Conservation (phyloP, 331 rosid genomes). For the Quercus phellos region DNA sequence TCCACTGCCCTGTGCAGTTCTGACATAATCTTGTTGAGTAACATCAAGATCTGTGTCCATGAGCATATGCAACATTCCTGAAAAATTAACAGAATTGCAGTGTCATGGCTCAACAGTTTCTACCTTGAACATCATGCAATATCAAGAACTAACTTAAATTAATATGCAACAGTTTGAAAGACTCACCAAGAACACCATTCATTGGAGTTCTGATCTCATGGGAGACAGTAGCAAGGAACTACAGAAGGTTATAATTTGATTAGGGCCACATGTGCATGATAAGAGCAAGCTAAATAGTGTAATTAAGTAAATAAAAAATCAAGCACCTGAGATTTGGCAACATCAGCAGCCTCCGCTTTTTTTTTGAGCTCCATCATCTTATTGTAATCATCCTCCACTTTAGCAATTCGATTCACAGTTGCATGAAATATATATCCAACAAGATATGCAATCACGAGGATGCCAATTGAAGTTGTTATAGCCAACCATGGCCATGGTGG, state of each 20-base stretch:
- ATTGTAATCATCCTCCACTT: slow-evolving; percentile 73
- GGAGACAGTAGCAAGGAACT: slow-evolving; percentile 96
- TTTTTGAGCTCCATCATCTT: slow-evolving; percentile 72
- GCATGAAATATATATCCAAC: slow-evolving; percentile 69
- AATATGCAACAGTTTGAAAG: not conserved
- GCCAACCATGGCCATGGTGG: slow-evolving; percentile 87
- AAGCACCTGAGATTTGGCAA: slow-evolving; percentile 86
- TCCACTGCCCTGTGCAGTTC: slow-evolving; percentile 87
- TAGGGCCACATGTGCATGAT: slow-evolving; percentile 11
- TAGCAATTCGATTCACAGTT: slow-evolving; percentile 71
- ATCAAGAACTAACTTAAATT: not conserved
- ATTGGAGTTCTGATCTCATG: slow-evolving; percentile 95
- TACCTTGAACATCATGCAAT: not conserved
- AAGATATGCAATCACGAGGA: slow-evolving; percentile 69
- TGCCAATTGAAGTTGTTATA: slow-evolving; percentile 57
- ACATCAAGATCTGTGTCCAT: slow-evolving; percentile 90
- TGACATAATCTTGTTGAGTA: slow-evolving; percentile 82
- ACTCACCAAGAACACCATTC: slow-evolving; percentile 94
- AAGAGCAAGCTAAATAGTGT: slow-evolving; percentile 11
- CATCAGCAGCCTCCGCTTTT: slow-evolving; percentile 88
- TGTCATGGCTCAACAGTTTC: slow-evolving; percentile 15
- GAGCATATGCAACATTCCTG: slow-evolving; percentile 96
- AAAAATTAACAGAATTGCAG: slow-evolving; percentile 26
- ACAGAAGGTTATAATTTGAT: slow-evolving; percentile 24
- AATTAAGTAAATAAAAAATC: slow-evolving; percentile 1